Evolutionary conservation across 441 rosid species (phyloP).

Genomic region (Erodium texanum): DNA sequence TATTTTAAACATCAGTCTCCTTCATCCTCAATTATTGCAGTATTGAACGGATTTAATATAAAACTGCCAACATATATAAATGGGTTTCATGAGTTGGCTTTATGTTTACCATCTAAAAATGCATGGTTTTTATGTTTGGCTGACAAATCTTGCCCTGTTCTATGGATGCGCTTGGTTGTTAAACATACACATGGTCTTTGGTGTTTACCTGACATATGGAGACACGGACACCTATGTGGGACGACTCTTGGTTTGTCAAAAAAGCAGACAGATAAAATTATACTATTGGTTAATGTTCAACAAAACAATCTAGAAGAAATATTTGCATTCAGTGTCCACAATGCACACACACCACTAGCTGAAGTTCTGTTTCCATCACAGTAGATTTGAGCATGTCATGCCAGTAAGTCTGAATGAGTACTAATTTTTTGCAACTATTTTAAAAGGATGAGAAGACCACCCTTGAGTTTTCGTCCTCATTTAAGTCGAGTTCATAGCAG

Average conservation of each 20-base stretch:
- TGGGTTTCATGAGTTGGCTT: background rate
- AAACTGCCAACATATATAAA: background rate
- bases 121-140: background rate
- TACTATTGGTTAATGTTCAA: background rate
- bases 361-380: slow-evolving; percentile 7
- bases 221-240: background rate
- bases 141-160: background rate
- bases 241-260: background rate
- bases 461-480: too few relatives aligned
- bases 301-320: slow-evolving; percentile 2
- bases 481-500: too few relatives aligned
- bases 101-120: background rate
- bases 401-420: too few relatives aligned
- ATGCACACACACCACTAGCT: background rate
- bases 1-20: background rate
- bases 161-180: background rate
- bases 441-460: too few relatives aligned
- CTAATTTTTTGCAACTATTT: too few relatives aligned
- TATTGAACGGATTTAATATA: background rate
- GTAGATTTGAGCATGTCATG: background rate
- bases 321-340: background rate
- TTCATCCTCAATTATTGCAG: background rate
- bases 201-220: background rate
- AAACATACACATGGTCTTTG: background rate
- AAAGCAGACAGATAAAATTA: background rate